Evolutionary conservation across 768 basidiomycete species (phyloP).

Genomic region (Amanita rimosa): DNA sequence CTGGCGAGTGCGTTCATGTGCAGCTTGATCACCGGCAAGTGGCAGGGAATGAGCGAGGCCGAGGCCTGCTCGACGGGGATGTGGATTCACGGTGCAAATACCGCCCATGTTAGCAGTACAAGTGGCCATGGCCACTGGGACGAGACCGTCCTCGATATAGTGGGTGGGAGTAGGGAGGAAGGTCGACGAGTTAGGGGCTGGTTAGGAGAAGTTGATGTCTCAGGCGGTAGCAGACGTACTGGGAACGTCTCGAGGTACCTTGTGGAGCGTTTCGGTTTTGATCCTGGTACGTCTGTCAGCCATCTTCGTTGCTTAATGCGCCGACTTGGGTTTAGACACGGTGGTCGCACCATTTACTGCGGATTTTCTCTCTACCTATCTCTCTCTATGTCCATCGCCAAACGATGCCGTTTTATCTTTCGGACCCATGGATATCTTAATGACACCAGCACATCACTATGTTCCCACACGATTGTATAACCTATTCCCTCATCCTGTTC

Average conservation of each 20-base stretch:
- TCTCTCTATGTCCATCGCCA: conserved; percentile 62
- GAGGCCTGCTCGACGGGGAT: conserved; percentile 73
- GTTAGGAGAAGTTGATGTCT: conserved; percentile 74
- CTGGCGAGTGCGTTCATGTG: conserved; percentile 68
- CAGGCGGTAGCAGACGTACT: conserved; percentile 49
- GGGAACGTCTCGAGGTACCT: conserved; percentile 67
- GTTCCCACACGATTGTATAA: conserved; percentile 65
- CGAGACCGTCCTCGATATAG: conserved; percentile 64
- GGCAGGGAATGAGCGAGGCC: conserved; percentile 61
- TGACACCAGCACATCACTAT: conserved; percentile 68
- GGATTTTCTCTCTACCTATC: conserved; percentile 65
- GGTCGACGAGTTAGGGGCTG: conserved; percentile 62
- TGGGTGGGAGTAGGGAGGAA: conserved; percentile 68
- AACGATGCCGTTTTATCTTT: conserved; percentile 72
- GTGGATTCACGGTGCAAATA: conserved; percentile 53
- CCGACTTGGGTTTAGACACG: conserved; percentile 33
- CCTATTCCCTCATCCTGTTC: conserved; percentile 73
- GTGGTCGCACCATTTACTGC: conserved; percentile 69
- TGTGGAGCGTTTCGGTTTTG: conserved; percentile 74
- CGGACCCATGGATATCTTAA: conserved; percentile 70
- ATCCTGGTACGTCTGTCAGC: conserved; percentile 36
- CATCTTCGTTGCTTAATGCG: conserved; percentile 6
- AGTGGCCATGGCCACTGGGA: conserved; percentile 53
- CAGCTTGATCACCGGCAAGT: conserved; percentile 60
- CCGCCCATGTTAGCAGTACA: conserved; percentile 8